Percentiles rank a stretch among this genome's conserved stretches.
These are phyloP conservation scores for Cordyceps farinosa DNA, from an alignment of 2,329 filamentous ascomycete genomes.

Conservation along the genomic window DNA sequence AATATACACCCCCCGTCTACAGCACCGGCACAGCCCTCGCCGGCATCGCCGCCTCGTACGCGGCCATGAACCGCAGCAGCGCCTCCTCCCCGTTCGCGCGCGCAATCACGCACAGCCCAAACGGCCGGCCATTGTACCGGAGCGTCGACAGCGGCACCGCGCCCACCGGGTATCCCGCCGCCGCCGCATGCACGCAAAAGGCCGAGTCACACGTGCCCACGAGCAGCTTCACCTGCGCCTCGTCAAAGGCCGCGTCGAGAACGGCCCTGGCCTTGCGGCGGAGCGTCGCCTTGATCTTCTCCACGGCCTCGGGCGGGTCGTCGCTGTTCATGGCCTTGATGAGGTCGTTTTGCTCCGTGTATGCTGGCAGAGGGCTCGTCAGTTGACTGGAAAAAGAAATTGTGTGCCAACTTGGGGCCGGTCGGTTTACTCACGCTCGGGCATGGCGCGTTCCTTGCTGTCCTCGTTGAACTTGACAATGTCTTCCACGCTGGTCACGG, in stretches of 20 bases:
- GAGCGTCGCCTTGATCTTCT: not conserved
- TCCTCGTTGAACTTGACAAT: conserved; percentile 26
- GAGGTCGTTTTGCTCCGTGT: conserved; percentile 21
- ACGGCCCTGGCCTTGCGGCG: conserved; percentile 10
- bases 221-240: conserved; percentile 15
- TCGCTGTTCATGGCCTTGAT: conserved; percentile 19
- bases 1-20: not conserved
- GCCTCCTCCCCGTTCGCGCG: conserved; percentile 18
- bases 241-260: conserved; percentile 14
- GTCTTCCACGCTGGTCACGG: conserved; percentile 14
- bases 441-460: conserved; percentile 21
- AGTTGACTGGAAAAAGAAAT: not conserved
- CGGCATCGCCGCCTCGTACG: conserved; percentile 18
- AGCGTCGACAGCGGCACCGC: conserved; percentile 19
- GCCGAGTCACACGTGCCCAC: conserved; percentile 19
- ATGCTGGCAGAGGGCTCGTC: conserved; percentile 6
- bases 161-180: conserved; percentile 20
- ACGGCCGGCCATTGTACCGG: conserved; percentile 20
- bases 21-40: conserved; percentile 16
- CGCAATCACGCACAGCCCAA: conserved; percentile 20
- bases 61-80: conserved; percentile 20
- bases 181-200: conserved; percentile 21
- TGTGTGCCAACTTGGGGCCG: not conserved
- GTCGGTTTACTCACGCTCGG: conserved; percentile 16
- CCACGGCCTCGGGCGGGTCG: conserved; percentile 10